These are phyloP conservation scores for Tylopilus sp. DNA, from an alignment of 768 basidiomycete species.

Conservation along the genomic window DNA sequence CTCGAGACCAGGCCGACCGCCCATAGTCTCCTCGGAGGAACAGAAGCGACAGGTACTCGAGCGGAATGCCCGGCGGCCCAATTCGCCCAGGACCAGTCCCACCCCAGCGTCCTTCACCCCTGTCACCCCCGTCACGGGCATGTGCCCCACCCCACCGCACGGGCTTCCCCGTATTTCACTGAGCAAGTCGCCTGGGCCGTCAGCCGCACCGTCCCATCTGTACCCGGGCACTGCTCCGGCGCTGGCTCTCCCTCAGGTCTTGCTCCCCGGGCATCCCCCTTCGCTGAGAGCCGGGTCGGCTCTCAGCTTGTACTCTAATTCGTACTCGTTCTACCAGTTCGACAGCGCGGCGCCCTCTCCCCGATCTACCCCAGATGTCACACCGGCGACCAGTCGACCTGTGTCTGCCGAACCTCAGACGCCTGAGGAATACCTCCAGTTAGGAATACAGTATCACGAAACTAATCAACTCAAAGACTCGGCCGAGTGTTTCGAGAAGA, in stretches of 20 bases:
- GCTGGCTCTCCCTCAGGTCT: constrained; percentile 4
- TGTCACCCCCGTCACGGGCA: constrained; percentile 23
- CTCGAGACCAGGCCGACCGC: constrained; percentile 57
- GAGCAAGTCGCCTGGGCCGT: not conserved
- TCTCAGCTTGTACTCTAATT: constrained; percentile 49
- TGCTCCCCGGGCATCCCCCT: constrained; percentile 34
- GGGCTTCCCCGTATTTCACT: not conserved
- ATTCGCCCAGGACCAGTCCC: constrained; percentile 28
- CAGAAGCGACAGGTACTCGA: constrained; percentile 48
- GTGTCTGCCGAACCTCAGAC: constrained; percentile 31
- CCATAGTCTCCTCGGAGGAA: constrained; percentile 36
- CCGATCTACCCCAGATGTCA: constrained; percentile 11
- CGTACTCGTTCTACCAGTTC: constrained; percentile 65
- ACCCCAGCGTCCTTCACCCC: constrained; percentile 7
- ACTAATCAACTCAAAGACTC: constrained; percentile 66
- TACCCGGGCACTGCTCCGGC: constrained; percentile 21
- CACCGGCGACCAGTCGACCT: constrained; percentile 16
- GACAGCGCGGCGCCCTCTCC: constrained; percentile 45
- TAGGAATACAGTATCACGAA: constrained; percentile 78
- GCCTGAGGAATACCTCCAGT: constrained; percentile 66
- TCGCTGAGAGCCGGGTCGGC: constrained; percentile 37
- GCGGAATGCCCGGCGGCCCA: constrained; percentile 49
- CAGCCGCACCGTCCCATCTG: constrained; percentile 10
- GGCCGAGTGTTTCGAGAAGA: constrained; percentile 71
- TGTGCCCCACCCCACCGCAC: constrained; percentile 5